These are phyloP conservation scores for Populus hybrid DNA, from an alignment of 441 rosid genomes.

Conservation along the genomic window DNA sequence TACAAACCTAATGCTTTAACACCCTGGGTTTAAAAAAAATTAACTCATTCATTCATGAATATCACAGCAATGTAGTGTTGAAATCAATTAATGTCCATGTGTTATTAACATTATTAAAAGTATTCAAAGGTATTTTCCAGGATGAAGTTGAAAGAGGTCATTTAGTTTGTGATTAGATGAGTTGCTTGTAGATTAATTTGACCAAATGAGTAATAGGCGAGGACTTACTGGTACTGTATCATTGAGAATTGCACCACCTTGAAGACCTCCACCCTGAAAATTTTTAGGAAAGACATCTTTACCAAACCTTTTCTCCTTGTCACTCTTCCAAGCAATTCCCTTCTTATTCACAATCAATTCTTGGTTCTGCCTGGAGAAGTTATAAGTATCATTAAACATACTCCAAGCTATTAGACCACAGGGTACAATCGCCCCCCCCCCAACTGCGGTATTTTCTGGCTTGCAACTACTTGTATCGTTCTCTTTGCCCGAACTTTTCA, in stretches of 20 bases:
- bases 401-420: slow-evolving; percentile 98
- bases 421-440: slow-evolving; percentile 49
- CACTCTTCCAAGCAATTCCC: slow-evolving; percentile 88
- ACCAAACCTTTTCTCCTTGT: slow-evolving; percentile 77
- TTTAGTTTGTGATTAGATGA: background rate
- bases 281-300: slow-evolving; percentile 60
- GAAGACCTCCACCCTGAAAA: slow-evolving; percentile 55
- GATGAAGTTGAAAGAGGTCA: background rate
- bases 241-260: slow-evolving; percentile 54
- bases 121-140: background rate
- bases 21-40: background rate
- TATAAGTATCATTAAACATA: slow-evolving; percentile 86
- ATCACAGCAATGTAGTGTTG: background rate
- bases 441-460: slow-evolving; percentile 49
- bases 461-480: slow-evolving; percentile 45
- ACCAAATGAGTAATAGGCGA: background rate
- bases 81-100: background rate
- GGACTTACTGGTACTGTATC: slow-evolving; percentile 47
- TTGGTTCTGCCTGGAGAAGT: slow-evolving; percentile 42
- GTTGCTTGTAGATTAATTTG: background rate
- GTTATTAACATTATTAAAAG: background rate
- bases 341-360: slow-evolving; percentile 55
- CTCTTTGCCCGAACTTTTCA: slow-evolving; percentile 32
- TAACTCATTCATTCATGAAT: background rate
- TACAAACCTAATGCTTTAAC: background rate